Evolutionary conservation across 2,329 filamentous ascomycete species (phyloP).

Genomic region (Verticillium dahliae): DNA sequence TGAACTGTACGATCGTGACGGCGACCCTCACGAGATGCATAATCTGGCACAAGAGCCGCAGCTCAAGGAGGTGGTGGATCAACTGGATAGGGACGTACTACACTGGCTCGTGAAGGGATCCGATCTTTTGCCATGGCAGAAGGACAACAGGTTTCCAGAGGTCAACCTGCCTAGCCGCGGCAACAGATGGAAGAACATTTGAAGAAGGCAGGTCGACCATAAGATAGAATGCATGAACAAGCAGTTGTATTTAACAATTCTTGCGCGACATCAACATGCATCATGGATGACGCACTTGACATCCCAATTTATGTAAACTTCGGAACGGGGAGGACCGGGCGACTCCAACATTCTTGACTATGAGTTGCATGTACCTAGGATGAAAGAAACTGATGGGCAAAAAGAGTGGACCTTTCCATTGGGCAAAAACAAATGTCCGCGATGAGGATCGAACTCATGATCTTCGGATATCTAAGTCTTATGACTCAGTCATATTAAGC

Average conservation of each 20-base stretch:
- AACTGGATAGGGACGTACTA: conserved; percentile 24
- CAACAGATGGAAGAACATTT: conserved; percentile 19
- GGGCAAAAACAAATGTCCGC: background rate
- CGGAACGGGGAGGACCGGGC: no score
- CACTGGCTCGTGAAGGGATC: conserved; percentile 26
- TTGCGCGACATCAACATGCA: no score
- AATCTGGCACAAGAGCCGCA: conserved; percentile 25
- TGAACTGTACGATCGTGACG: conserved; percentile 31
- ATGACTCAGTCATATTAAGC: background rate
- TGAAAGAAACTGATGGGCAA: no score
- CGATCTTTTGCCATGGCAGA: conserved; percentile 25
- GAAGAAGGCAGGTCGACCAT: conserved; percentile 3
- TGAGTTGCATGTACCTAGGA: no score
- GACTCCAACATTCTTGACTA: no score
- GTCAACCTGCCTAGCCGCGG: conserved; percentile 20
- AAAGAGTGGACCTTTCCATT: no score
- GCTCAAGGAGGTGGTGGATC: conserved; percentile 12
- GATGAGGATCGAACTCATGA: background rate
- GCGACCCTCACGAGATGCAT: conserved; percentile 29
- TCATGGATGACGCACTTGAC: no score
- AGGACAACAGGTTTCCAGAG: conserved; percentile 24
- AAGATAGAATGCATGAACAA: background rate
- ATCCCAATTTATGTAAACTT: no score
- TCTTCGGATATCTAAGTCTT: background rate
- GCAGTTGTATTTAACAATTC: no score